Evolutionary conservation across 176 grass and related monocot species (phyloP), one percentile per base, ranked within the genome.

Genomic region (Puya raimondii): DNA sequence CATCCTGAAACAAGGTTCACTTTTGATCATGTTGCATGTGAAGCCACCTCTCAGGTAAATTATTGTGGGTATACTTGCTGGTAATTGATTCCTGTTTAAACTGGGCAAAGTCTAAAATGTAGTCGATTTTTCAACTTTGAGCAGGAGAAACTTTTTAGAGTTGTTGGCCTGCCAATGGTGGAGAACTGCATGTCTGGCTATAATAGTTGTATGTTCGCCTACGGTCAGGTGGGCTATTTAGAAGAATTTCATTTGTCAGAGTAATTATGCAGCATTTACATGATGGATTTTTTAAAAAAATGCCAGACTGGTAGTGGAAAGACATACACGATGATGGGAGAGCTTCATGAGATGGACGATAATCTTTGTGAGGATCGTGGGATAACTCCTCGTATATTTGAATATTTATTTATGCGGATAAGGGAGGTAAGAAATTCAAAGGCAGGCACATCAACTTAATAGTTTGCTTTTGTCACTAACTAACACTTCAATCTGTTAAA

Each of bases 141-240:
- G 65, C 71, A 91, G 92, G 92, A 83, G 64, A 89, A 89, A 17
- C 73, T 96, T 48, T 96, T 91, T 68, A 80, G 73, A 78, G 86
- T 91, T 61, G 85, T 91, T 74, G 92, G 88, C 47, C 27, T 89
- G 63, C 92, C 85, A 71, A 96, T 96, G 88, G 85, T 91, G 71
- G 92, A 96, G 78, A 96, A 91, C 63, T 96, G 92, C 73, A 89
- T 96, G 83, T 91, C 92, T 73, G 92, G 92, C 65, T 96, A 96
- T 78, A 96, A 96, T 79, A 84, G 92, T 26, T 96, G 92, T 72
- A 83, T 96, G 72, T 96, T 96, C 75, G 85, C 92, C 50, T 96
- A 96, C 73, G 92, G 92, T 50, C 92, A 96, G 92, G 92, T 96
- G 80, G 6, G 51, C 23, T 58, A 12, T 70, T 57, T 50, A 3